Evolutionary conservation across 2,329 filamentous ascomycete genomes (phyloP).

Genomic region (Aspergillus latus): DNA sequence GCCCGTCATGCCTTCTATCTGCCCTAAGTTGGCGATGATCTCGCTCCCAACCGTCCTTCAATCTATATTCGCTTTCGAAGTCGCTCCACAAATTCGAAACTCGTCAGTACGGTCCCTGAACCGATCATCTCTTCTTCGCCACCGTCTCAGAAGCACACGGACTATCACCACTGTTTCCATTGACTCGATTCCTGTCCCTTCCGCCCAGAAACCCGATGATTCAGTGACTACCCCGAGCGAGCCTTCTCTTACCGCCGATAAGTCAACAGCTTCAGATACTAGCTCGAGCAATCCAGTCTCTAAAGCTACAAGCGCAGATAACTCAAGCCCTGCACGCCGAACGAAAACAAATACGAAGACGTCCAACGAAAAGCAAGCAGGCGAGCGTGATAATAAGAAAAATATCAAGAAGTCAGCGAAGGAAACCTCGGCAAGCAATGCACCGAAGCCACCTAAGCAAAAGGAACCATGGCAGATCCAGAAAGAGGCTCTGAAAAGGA

Average conservation of each 20-base stretch:
- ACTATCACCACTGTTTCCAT: conserved; percentile 5
- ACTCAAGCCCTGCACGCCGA: not conserved
- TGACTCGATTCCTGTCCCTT: not conserved
- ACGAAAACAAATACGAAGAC: not conserved
- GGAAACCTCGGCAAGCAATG: not conserved
- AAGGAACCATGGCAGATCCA: conserved; percentile 69
- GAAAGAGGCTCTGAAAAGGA: conserved; percentile 70
- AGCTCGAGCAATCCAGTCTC: not conserved
- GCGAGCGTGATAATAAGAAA: not conserved
- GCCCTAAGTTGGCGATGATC: conserved; percentile 26
- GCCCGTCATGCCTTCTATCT: conserved; percentile 24
- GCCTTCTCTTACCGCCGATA: not conserved
- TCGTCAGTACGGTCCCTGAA: conserved; percentile 7
- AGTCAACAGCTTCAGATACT: not conserved
- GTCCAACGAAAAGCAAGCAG: not conserved
- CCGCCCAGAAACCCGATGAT: not conserved
- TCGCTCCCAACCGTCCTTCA: conserved; percentile 27
- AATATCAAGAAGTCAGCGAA: not conserved
- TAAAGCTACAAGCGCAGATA: not conserved
- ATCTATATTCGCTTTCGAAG: conserved; percentile 27
- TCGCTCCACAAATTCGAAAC: conserved; percentile 16
- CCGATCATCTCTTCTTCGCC: conserved; percentile 8
- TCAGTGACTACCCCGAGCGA: not conserved
- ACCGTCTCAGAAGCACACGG: conserved; percentile 3
- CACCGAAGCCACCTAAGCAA: conserved; percentile 27